A percentile compares a stretch with the other conserved stretches of the same genome.
These are phyloP conservation scores for Luffa aegyptiaca DNA, from an alignment of 306 rosid genomes.

Conservation along the genomic window DNA sequence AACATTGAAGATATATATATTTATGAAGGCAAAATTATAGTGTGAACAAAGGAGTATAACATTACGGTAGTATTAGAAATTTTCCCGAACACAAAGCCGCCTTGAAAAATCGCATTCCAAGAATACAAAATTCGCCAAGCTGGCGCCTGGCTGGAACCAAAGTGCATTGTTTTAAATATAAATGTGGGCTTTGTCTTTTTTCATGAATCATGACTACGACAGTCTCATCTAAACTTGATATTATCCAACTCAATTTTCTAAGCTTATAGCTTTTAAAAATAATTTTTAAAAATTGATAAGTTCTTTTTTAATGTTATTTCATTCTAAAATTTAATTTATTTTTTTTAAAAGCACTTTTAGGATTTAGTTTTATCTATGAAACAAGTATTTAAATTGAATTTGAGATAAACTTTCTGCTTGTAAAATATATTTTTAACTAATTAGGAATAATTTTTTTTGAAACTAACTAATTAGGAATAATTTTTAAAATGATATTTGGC, in stretches of 20 bases:
- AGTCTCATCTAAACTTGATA: neutral
- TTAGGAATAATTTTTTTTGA: no score
- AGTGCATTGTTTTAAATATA: neutral
- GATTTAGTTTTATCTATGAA: no score
- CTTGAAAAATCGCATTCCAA: neutral
- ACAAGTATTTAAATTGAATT: neutral
- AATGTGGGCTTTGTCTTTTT: neutral
- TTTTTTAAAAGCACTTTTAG: neutral
- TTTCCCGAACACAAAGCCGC: neutral
- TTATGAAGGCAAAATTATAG: no score
- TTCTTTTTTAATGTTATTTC: neutral
- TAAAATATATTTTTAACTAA: no score
- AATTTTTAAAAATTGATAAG: neutral
- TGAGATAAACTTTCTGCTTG: no score
- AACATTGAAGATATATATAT: no score
- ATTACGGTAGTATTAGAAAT: no score
- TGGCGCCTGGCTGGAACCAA: slow-evolving; percentile 7
- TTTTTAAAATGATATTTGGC: no score
- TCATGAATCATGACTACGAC: neutral
- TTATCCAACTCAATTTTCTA: neutral
- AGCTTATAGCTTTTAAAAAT: neutral
- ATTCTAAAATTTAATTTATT: neutral
- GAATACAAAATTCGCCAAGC: neutral
- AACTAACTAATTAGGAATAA: no score
- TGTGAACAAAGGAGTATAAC: no score